These are phyloP conservation scores for Fragosphaeria purpurea DNA, from an alignment of 2,329 filamentous ascomycete genomes.

Conservation along the genomic window DNA sequence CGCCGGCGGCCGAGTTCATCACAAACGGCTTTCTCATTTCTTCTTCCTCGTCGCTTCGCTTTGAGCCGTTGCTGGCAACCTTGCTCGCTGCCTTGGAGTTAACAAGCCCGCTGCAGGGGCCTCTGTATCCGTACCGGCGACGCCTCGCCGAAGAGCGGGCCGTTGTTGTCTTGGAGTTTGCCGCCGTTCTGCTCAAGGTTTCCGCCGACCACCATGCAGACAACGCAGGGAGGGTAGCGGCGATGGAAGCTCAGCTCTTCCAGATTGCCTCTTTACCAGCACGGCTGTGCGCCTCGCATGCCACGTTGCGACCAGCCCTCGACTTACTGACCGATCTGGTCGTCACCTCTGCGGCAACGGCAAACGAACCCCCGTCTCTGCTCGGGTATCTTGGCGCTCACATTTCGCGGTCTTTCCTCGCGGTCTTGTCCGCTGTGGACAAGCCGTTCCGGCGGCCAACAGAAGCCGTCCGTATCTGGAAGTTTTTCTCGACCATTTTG, in stretches of 20 bases:
- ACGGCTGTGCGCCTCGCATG: conserved; percentile 61
- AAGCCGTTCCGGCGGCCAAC: conserved; percentile 58
- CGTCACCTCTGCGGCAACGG: conserved; percentile 49
- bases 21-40: conserved; percentile 66
- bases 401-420: conserved; percentile 74
- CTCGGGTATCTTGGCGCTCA: conserved; percentile 78
- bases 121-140: conserved; percentile 47
- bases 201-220: conserved; percentile 47
- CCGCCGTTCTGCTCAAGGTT: conserved; percentile 59
- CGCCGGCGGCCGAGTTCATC: conserved; percentile 64
- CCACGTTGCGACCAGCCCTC: conserved; percentile 55
- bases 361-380: conserved; percentile 79
- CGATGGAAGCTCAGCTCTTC: conserved; percentile 70
- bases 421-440: conserved; percentile 66
- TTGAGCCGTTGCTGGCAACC: conserved; percentile 66
- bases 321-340: conserved; percentile 65
- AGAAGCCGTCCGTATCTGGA: conserved; percentile 67
- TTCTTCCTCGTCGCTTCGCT: conserved; percentile 58
- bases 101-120: conserved; percentile 37
- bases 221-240: conserved; percentile 51
- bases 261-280: conserved; percentile 68
- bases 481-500: conserved; percentile 74
- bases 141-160: conserved; percentile 53
- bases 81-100: conserved; percentile 53
- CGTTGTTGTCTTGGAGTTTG: conserved; percentile 53